phyloP scores from a whole-genome alignment of 306 rosid genomes.

The Pyrus betulifolia region DNA sequence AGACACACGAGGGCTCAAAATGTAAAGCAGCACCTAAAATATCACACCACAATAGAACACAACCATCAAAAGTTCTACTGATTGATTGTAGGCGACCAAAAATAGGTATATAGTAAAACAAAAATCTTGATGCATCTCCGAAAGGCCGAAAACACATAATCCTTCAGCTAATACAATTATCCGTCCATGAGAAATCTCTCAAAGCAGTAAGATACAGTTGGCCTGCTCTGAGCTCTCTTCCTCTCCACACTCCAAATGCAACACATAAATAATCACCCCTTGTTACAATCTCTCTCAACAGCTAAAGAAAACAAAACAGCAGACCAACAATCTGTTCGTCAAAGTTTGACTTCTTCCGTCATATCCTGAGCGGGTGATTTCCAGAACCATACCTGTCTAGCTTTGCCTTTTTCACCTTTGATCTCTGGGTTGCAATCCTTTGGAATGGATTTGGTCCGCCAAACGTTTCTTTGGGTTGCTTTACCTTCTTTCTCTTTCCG shows the following conservation, averaged over 20 bases:
- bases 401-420: slow-evolving; percentile 37
- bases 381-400: slow-evolving; percentile 44
- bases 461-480: slow-evolving; percentile 32
- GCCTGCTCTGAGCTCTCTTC: slow-evolving; percentile 14
- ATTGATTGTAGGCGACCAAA: background rate
- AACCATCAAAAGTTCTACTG: background rate
- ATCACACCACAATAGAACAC: no score
- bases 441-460: slow-evolving; percentile 78
- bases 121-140: background rate
- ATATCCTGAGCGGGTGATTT: slow-evolving; percentile 73
- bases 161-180: background rate
- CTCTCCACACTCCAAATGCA: slow-evolving; percentile 14
- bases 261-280: slow-evolving; percentile 12
- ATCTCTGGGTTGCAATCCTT: slow-evolving; percentile 46
- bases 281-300: slow-evolving; percentile 20
- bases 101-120: background rate
- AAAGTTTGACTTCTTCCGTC: background rate
- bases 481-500: slow-evolving; percentile 82
- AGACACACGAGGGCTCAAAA: no score
- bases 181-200: slow-evolving; percentile 18
- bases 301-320: slow-evolving; percentile 13
- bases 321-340: background rate
- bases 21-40: no score
- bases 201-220: slow-evolving; percentile 7
- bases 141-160: background rate